Conservation (phyloP, 2,329 filamentous ascomycete genomes). For the Ophiocordyceps australis region DNA sequence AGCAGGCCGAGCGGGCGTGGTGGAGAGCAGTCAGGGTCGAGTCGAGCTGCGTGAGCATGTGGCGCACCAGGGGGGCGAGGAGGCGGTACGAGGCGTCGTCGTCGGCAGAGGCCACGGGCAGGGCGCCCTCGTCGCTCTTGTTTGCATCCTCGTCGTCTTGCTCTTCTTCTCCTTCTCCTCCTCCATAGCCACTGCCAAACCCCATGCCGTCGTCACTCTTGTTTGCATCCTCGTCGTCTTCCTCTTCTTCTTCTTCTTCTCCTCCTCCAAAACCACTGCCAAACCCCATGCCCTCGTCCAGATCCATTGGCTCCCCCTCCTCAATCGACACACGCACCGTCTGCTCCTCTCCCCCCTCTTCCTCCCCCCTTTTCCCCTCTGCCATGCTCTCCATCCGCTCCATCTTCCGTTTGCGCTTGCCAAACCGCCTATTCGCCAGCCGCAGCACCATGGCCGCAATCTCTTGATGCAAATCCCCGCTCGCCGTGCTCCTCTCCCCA, state of each 20-base stretch:
- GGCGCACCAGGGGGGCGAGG: conserved; percentile 49
- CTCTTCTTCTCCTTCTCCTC: no score
- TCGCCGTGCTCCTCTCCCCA: conserved; percentile 25
- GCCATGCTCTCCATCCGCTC: background rate
- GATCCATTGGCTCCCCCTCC: no score
- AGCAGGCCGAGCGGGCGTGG: conserved; percentile 35
- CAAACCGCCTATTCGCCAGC: conserved; percentile 48
- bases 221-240: conserved; percentile 1
- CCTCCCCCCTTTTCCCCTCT: no score
- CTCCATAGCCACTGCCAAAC: no score
- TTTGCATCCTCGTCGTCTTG: background rate
- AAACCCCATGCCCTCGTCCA: no score
- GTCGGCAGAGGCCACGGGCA: conserved; percentile 45
- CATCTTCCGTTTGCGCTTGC: conserved; percentile 5
- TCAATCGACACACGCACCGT: no score
- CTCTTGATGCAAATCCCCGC: conserved; percentile 49
- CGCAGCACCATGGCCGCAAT: conserved; percentile 48
- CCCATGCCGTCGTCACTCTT: no score
- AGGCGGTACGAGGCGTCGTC: conserved; percentile 49
- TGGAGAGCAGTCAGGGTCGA: conserved; percentile 52
- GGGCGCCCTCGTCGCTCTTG: conserved; percentile 1
- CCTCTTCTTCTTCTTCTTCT: no score
- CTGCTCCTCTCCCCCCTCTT: no score
- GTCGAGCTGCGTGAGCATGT: conserved; percentile 54
- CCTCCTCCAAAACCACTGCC: no score